Evolutionary conservation across 2,329 filamentous ascomycete species (phyloP).

Genomic region (Fusarium nygamai): DNA sequence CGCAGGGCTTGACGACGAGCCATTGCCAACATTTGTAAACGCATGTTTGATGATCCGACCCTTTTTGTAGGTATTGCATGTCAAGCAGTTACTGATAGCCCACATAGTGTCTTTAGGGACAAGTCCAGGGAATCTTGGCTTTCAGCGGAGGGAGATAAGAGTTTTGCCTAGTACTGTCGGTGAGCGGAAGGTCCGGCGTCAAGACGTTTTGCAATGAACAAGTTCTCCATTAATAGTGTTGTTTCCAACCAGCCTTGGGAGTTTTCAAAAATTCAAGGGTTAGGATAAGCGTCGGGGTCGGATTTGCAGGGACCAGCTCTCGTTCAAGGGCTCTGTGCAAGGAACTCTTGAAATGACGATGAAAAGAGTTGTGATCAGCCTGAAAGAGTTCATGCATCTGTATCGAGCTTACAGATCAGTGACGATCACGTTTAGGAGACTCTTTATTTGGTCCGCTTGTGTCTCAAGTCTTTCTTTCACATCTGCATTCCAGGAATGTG

Average conservation of each 20-base stretch:
- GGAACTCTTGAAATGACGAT: neutral
- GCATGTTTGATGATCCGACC: slow-evolving; percentile 24
- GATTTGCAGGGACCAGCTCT: slow-evolving; percentile 11
- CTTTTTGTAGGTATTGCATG: slow-evolving; percentile 1
- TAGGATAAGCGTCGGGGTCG: slow-evolving; percentile 14
- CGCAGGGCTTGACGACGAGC: slow-evolving; percentile 9
- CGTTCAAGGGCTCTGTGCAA: neutral
- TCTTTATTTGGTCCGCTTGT: neutral
- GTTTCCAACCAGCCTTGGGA: slow-evolving; percentile 8
- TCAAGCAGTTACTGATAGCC: slow-evolving; percentile 18
- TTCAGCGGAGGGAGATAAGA: slow-evolving; percentile 21
- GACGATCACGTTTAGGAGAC: neutral
- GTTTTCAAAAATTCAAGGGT: slow-evolving; percentile 21
- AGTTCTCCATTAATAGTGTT: neutral
- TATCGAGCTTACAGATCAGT: neutral
- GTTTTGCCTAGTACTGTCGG: slow-evolving; percentile 31
- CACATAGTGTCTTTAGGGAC: slow-evolving; percentile 22
- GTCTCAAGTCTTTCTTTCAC: neutral
- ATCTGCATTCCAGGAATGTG: slow-evolving; percentile 5
- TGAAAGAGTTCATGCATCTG: neutral
- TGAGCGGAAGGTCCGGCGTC: slow-evolving; percentile 24
- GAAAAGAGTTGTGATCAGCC: neutral
- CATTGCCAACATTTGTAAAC: slow-evolving; percentile 4
- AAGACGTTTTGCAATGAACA: slow-evolving; percentile 8
- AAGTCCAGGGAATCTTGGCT: slow-evolving; percentile 30